Evolutionary conservation across 2,329 filamentous ascomycete species (phyloP).

Genomic region (Teratosphaeria nubilosa): DNA sequence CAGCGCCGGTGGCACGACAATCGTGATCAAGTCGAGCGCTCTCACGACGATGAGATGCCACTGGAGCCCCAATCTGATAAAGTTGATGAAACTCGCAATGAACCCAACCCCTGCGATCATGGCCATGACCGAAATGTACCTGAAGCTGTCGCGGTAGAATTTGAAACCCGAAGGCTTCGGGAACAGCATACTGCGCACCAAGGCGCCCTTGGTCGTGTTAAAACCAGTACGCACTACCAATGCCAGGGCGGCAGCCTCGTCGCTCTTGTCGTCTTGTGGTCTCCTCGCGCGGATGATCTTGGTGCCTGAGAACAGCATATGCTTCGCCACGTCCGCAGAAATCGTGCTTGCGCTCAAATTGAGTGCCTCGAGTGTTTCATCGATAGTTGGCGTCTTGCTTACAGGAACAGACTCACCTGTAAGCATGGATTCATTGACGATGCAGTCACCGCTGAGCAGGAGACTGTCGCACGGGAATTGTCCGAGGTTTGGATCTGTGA

Average conservation of each 20-base stretch:
- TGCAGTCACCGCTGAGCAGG: conserved; percentile 85
- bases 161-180: conserved; percentile 98
- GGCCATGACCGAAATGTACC: conserved; percentile 96
- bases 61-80: conserved; percentile 68
- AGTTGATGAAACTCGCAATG: conserved; percentile 84
- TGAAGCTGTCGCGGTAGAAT: conserved; percentile 94
- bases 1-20: conserved; percentile 88
- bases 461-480: conserved; percentile 91
- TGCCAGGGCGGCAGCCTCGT: conserved; percentile 82
- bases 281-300: conserved; percentile 86
- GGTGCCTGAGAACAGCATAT: conserved; percentile 90
- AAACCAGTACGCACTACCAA: conserved; percentile 92
- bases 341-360: conserved; percentile 74
- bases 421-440: conserved; percentile 98
- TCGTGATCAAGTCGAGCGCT: conserved; percentile 90
- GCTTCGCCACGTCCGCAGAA: conserved; percentile 69
- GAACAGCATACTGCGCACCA: conserved; percentile 96
- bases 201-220: conserved; percentile 90
- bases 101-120: conserved; percentile 79
- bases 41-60: conserved; percentile 89
- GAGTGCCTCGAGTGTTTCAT: conserved; percentile 66
- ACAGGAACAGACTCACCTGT: conserved; percentile 95
- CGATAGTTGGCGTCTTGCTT: conserved; percentile 75
- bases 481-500: conserved; percentile 80
- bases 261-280: conserved; percentile 74